Base-by-base conservation (phyloP, 2,329 filamentous ascomycete species). In the Dactylellina cionopaga region DNA sequence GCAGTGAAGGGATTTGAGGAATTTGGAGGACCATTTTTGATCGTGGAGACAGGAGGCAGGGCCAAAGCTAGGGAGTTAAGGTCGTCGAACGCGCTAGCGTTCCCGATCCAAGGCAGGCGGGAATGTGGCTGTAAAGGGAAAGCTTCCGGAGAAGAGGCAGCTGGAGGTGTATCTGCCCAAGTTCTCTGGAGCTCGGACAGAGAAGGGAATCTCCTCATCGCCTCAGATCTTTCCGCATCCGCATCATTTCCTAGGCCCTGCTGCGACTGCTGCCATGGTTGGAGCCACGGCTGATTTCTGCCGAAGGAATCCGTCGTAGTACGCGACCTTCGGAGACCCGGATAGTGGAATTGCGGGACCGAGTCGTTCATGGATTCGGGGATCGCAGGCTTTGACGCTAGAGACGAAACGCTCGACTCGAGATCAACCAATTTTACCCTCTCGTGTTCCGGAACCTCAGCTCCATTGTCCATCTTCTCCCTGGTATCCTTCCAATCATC, bases 141-240 rank as follows among this genome's bases (percentile, higher is more conserved):
- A 5, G 46, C 47, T 11, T 54, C 56, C 5, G 47, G 33, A 13
- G 65, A 35, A 25, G 49, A 31, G 15, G 41, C n/a, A 2, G 47
- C 10, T 22, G 24, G 5, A 5, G 64, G 33, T n/a, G 55, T 37
- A n/a, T 25, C 22, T 7, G 44, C 15, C 66, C 66, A 71, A 2
- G 64, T 58, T 11, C 52, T 47, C 29, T 75, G 64, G 17, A 76
- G 73, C 41, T 74, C 74, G 5, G 75, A 75, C 13, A 76, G 62
- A 35, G 75, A 76, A 27, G 75, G 75, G 54, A 76, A 76, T 39
- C 74, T 74, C 44, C 66, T 75, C 75, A 76, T 75, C 43, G 72
- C 75, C 35, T 73, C 69, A 5, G 66, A 71, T 19, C 66, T 71
- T 46, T 63, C 66, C 24, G 33, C 35, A 52, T 71, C 66, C 5